Percentiles rank a stretch among this genome's conserved stretches.
phyloP scores from a whole-genome alignment of 208 protist genomes.

The Porcisia hertigi region DNA sequence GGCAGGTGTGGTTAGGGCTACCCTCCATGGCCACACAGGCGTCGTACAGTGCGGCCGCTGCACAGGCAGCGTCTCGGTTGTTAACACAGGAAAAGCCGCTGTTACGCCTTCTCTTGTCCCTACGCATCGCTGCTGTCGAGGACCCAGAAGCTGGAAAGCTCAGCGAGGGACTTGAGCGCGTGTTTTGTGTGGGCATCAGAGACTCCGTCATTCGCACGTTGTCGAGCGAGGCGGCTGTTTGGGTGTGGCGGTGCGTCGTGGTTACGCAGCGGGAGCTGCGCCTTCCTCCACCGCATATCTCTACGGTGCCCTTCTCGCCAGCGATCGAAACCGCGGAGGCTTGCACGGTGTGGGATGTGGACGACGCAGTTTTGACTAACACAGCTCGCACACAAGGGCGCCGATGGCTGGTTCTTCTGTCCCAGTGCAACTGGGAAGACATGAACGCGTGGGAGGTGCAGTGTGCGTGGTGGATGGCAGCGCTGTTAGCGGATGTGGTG shows the following conservation, averaged over 20 bases:
- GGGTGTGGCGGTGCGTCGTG: slow-evolving; percentile 46
- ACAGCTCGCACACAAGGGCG: slow-evolving; percentile 42
- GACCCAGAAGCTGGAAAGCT: slow-evolving; percentile 31
- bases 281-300: neutral
- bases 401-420: slow-evolving; percentile 57
- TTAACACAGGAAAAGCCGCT: slow-evolving; percentile 12
- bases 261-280: slow-evolving; percentile 38
- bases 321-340: neutral
- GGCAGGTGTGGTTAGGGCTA: slow-evolving; percentile 27
- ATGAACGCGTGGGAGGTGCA: slow-evolving; percentile 22
- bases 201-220: slow-evolving; percentile 24
- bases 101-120: slow-evolving; percentile 16
- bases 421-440: slow-evolving; percentile 42
- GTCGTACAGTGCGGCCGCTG: neutral
- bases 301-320: neutral
- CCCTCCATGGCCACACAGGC: neutral
- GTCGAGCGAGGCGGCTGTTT: slow-evolving; percentile 46
- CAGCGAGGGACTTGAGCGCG: slow-evolving; percentile 25
- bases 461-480: slow-evolving; percentile 64
- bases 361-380: slow-evolving; percentile 41
- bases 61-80: slow-evolving; percentile 14
- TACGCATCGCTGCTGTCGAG: slow-evolving; percentile 18
- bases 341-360: slow-evolving; percentile 7
- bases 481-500: slow-evolving; percentile 53
- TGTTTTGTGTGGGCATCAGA: slow-evolving; percentile 48